These are phyloP conservation scores for Recurvomyces mirabilis DNA, from an alignment of 495 filamentous ascomycete genomes.

Conservation along the genomic window DNA sequence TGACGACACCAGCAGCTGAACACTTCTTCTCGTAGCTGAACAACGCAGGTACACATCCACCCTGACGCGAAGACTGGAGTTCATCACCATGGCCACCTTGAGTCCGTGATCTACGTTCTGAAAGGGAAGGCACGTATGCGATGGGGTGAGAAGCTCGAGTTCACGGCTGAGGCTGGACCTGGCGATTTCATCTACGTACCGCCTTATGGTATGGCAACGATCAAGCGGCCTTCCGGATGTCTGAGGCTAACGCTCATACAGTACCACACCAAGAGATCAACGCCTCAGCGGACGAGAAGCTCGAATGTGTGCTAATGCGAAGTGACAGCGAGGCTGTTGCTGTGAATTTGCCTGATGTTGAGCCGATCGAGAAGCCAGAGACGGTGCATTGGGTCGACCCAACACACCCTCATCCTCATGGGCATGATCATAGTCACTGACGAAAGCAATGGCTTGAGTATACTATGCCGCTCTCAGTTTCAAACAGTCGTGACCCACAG, in stretches of 20 bases:
- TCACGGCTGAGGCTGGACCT: constrained; percentile 32
- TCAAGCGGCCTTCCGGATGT: too few species aligned
- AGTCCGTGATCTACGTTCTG: constrained; percentile 32
- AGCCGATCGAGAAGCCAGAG: constrained; percentile 30
- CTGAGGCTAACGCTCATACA: too few species aligned
- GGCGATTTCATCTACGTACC: constrained; percentile 35
- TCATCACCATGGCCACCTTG: constrained; percentile 33
- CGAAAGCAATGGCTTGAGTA: neutral
- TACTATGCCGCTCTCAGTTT: too few species aligned
- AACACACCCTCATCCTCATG: constrained; percentile 24
- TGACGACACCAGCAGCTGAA: too few species aligned
- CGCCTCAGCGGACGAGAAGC: constrained; percentile 26
- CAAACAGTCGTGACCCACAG: too few species aligned
- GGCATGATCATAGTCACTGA: neutral
- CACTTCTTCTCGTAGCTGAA: too few species aligned
- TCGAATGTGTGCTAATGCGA: constrained; percentile 33
- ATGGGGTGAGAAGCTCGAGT: constrained; percentile 33
- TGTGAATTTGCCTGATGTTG: constrained; percentile 29
- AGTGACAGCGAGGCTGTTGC: constrained; percentile 31
- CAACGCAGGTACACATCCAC: constrained; percentile 32
- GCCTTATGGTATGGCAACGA: constrained; percentile 25
- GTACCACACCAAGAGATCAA: constrained; percentile 34
- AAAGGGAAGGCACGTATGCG: constrained; percentile 33
- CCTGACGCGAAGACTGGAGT: constrained; percentile 32
- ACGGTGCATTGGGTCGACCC: constrained; percentile 33